These are phyloP conservation scores for Salix brachista DNA, from an alignment of 345 rosid genomes.

Conservation along the genomic window DNA sequence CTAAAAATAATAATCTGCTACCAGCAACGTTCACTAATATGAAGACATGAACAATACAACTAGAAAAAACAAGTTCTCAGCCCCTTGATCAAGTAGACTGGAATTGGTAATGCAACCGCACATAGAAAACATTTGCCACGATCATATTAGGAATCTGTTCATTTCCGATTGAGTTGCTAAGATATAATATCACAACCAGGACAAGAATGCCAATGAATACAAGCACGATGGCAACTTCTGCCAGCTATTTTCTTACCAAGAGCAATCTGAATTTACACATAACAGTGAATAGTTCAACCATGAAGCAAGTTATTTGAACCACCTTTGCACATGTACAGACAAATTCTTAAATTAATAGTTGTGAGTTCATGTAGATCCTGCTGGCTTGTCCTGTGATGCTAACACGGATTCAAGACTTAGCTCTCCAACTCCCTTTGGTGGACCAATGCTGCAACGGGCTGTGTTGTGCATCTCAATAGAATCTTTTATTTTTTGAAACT, in stretches of 20 bases:
- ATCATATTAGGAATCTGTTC: not conserved
- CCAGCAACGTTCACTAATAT: too few species aligned
- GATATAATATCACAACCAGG: constrained; percentile 3
- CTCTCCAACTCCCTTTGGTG: constrained; percentile 56
- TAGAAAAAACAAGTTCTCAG: too few species aligned
- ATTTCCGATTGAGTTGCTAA: not conserved
- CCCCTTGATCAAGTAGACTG: too few species aligned
- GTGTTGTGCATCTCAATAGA: constrained; percentile 66
- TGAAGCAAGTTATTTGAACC: not conserved
- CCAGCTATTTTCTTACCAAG: constrained; percentile 7
- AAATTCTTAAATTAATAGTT: constrained; percentile 2
- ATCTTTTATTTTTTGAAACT: constrained; percentile 90
- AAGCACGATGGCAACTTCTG: constrained; percentile 2
- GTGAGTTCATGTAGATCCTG: constrained; percentile 29
- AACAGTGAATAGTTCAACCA: not conserved
- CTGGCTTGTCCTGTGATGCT: constrained; percentile 33
- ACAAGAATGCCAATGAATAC: constrained; percentile 26
- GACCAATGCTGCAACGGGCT: constrained; percentile 50
- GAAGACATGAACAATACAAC: too few species aligned
- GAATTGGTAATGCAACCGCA: not conserved
- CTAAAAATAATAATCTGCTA: too few species aligned
- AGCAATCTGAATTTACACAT: constrained; percentile 24
- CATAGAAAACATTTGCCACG: not conserved
- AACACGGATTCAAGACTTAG: constrained; percentile 52
- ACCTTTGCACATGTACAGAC: constrained; percentile 10